phyloP scores from a whole-genome alignment of 2,329 filamentous ascomycete genomes.

The Cladobotryum mycophilum region DNA sequence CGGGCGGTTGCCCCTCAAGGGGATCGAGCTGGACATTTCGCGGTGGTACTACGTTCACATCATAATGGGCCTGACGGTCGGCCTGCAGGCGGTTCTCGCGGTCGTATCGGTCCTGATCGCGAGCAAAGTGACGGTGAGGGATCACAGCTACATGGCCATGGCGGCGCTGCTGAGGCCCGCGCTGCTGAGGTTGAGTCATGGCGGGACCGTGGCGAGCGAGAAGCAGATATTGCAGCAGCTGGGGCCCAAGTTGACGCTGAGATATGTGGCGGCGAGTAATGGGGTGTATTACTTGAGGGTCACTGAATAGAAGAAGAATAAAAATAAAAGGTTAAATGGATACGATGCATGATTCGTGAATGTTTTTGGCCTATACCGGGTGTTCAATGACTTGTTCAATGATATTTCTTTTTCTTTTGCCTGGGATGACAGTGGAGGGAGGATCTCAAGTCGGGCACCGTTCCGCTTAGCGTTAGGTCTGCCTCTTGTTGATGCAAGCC shows the following conservation, averaged over 20 bases:
- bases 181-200: slow-evolving; percentile 13
- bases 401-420: too few species aligned
- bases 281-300: slow-evolving; percentile 7
- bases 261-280: slow-evolving; percentile 2
- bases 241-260: not conserved
- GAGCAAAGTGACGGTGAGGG: slow-evolving; percentile 23
- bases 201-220: slow-evolving; percentile 14
- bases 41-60: slow-evolving; percentile 27
- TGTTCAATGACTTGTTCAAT: too few species aligned
- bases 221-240: slow-evolving; percentile 13
- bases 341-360: not conserved
- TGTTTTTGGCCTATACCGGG: too few species aligned
- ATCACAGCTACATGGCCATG: slow-evolving; percentile 18
- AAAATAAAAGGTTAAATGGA: not conserved
- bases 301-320: not conserved
- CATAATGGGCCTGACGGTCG: slow-evolving; percentile 26
- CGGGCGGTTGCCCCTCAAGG: slow-evolving; percentile 26
- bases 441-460: too few species aligned
- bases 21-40: slow-evolving; percentile 25
- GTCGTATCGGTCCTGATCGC: slow-evolving; percentile 17
- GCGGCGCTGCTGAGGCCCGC: slow-evolving; percentile 16
- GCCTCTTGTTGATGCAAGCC: too few species aligned
- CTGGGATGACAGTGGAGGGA: too few species aligned
- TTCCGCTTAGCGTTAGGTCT: too few species aligned
- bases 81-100: slow-evolving; percentile 25